phyloP scores from a whole-genome alignment of 257 asterid species.

The Solanum etuberosum region DNA sequence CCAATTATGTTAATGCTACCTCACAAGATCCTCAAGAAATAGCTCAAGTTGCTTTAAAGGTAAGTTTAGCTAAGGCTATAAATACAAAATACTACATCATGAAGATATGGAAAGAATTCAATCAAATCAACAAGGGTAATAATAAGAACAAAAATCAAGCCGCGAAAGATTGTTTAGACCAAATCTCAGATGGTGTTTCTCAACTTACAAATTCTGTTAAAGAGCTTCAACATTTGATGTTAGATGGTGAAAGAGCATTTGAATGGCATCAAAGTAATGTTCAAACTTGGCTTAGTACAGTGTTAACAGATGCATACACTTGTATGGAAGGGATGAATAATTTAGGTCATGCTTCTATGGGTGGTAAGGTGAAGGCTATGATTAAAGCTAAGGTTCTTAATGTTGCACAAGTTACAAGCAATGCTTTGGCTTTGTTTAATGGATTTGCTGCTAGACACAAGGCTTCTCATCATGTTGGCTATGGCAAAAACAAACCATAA shows the following conservation, averaged over 20 bases:
- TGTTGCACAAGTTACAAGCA: conserved; percentile 47
- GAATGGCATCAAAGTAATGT: conserved; percentile 57
- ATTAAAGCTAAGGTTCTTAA: conserved; percentile 46
- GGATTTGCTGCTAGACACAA: conserved; percentile 35
- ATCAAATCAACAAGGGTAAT: conserved; percentile 12
- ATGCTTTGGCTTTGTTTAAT: conserved; percentile 43
- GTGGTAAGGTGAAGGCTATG: conserved; percentile 24
- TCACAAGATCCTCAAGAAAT: conserved; percentile 26
- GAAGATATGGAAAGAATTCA: conserved; percentile 30
- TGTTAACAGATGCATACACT: conserved; percentile 33
- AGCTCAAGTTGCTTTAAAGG: conserved; percentile 40
- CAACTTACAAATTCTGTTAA: conserved; percentile 40
- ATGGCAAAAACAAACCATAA: not conserved
- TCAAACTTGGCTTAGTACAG: conserved; percentile 47
- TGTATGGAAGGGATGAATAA: conserved; percentile 45
- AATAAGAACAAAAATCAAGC: conserved; percentile 19
- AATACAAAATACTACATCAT: conserved; percentile 34
- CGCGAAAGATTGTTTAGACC: conserved; percentile 43
- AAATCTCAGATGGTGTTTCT: conserved; percentile 46
- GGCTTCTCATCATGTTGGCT: not conserved
- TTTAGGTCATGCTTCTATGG: conserved; percentile 23
- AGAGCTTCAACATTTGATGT: conserved; percentile 29
- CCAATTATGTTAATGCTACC: conserved; percentile 13
- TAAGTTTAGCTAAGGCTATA: conserved; percentile 34
- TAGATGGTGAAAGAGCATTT: conserved; percentile 19